Base-by-base conservation (phyloP, 805 yeast species). In the Blastobotrys chiropterorum region DNA sequence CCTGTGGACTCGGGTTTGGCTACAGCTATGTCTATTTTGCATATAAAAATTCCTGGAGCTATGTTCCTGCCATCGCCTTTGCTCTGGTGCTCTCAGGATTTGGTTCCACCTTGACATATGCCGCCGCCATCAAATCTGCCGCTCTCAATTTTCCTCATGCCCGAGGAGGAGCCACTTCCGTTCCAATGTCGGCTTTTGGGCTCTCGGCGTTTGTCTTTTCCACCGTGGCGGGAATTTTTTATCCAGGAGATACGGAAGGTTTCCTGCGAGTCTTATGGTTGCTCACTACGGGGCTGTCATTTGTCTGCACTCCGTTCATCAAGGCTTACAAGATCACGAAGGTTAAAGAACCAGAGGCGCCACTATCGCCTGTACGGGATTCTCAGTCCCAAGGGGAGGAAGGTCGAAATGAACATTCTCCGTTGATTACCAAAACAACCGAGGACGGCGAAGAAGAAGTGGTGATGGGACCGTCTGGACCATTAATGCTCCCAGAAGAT, bases 111-210 rank as follows among this genome's bases (percentile, higher is more conserved):
- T 76, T 79, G 52, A 77, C 85, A 42, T 81, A 79, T 62, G 73
- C 80, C 20, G 80, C 86, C 11, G 72, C 83, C 53, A 75, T 86
- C 61, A 86, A 86, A 61, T 81, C 89, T 60, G 80, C 89, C 55
- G 87, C 90, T 39, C 69, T 84, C 44, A 74, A 77, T 44, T 84
- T 82, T 63, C 90, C 94, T 0, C 72, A 77, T 43, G 70, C 77
- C 39, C 67, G 87, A 50, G 95, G 94, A 1, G 72, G 85, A 7
- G 90, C 94, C 2, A 83, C 94, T 0, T 79, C 89, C 0, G 72
- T 85, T 44, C 90, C 92, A 2, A 74, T 85, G 64, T 82, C 90
- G 1, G 76, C 85, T 44, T 85, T 82, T 64, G 95, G 95, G 0
- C 73, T 84, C 14, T 80, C 86, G 63, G 94, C 92, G 1, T 74